Conservation (phyloP, 805 yeast genomes). For the Yarrowia sp. region DNA sequence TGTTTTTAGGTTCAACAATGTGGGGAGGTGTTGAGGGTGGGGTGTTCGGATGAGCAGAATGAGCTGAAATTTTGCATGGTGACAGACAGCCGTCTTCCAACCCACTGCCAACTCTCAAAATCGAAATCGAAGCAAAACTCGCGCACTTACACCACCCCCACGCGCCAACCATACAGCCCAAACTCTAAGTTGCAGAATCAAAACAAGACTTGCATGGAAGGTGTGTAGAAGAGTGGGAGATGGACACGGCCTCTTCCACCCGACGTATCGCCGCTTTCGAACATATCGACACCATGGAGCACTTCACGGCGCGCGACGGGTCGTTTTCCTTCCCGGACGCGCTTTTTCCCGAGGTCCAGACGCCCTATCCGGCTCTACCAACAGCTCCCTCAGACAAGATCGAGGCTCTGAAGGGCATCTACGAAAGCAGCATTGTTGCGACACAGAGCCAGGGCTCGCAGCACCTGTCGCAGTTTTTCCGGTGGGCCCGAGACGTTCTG, state of each 20-base stretch:
- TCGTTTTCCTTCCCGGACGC: constrained; percentile 38
- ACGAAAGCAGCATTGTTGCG: constrained; percentile 19
- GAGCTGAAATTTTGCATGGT: too few relatives aligned
- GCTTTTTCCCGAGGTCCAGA: constrained; percentile 36
- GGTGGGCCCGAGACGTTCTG: constrained; percentile 39
- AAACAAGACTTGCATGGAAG: constrained; percentile 21
- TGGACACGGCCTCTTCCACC: neutral
- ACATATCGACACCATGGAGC: constrained; percentile 6
- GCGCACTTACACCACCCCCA: neutral
- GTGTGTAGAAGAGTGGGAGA: constrained; percentile 10
- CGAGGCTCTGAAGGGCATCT: constrained; percentile 28
- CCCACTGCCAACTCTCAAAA: too few relatives aligned
- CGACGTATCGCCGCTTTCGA: neutral
- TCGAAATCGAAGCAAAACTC: too few relatives aligned
- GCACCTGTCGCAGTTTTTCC: constrained; percentile 29
- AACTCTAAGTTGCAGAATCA: neutral
- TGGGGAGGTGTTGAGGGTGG: too few relatives aligned
- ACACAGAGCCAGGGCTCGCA: neutral
- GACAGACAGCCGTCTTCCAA: too few relatives aligned
- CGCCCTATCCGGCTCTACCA: constrained; percentile 35
- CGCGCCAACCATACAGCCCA: neutral
- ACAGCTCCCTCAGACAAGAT: constrained; percentile 31
- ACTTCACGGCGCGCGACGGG: constrained; percentile 12
- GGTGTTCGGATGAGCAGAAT: too few relatives aligned
- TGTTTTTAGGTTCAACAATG: too few relatives aligned